Evolutionary conservation across 768 basidiomycete genomes (phyloP).

Genomic region (Suillus decipiens): DNA sequence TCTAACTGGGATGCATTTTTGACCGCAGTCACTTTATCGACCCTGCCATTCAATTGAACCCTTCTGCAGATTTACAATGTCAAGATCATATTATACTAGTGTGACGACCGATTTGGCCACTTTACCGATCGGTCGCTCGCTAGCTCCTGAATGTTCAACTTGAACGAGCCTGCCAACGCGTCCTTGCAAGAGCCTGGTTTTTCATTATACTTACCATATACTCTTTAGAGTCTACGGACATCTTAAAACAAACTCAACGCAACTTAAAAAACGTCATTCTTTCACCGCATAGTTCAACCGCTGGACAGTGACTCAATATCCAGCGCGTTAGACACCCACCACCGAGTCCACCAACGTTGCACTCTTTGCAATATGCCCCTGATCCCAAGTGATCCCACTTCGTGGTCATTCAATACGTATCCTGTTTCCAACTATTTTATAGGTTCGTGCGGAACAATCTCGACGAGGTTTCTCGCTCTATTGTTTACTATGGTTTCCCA

Average conservation of each 20-base stretch:
- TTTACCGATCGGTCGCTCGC: not conserved
- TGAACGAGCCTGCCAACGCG: not conserved
- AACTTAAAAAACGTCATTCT: not conserved
- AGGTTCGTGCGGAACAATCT: not conserved
- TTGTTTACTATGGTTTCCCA: not conserved
- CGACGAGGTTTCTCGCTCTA: not conserved
- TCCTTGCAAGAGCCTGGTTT: not conserved
- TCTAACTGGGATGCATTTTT: too few relatives aligned
- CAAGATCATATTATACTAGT: too few relatives aligned
- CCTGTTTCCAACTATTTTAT: not conserved
- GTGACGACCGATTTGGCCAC: too few relatives aligned
- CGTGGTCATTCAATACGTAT: not conserved
- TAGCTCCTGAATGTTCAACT: not conserved
- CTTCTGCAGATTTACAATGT: too few relatives aligned
- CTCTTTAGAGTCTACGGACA: not conserved
- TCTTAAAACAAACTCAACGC: not conserved
- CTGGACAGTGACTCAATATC: not conserved
- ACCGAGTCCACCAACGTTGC: not conserved
- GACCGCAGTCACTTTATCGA: too few relatives aligned
- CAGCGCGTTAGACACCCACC: not conserved
- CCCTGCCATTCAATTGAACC: too few relatives aligned
- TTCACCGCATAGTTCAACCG: not conserved
- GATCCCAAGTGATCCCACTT: not conserved
- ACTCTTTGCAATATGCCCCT: not conserved
- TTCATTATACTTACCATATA: not conserved